Evolutionary conservation across 2,329 filamentous ascomycete species (phyloP).

Genomic region (Colletotrichum truncatum): DNA sequence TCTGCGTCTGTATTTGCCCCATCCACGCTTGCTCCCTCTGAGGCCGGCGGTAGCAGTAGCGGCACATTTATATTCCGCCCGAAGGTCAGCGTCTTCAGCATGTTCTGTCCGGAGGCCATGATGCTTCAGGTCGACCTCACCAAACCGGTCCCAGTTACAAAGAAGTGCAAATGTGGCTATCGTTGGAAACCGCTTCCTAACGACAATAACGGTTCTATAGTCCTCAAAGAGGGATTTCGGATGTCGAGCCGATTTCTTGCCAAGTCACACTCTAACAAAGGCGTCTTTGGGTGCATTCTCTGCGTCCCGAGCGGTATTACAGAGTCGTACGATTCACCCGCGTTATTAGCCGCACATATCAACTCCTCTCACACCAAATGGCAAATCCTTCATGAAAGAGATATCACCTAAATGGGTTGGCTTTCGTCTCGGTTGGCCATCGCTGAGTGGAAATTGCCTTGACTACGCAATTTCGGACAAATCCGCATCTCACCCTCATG

Average conservation of each 20-base stretch:
- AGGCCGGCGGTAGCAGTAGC: conserved; percentile 2
- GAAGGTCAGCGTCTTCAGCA: conserved; percentile 49
- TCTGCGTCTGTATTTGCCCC: conserved; percentile 31
- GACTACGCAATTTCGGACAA: too few relatives aligned
- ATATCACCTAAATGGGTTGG: conserved; percentile 1
- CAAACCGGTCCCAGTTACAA: conserved; percentile 38
- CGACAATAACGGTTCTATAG: conserved; percentile 31
- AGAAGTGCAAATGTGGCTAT: conserved; percentile 46
- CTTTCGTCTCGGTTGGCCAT: background rate
- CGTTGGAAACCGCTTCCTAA: conserved; percentile 36
- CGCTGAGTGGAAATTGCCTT: too few relatives aligned
- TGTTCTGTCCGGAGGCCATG: conserved; percentile 51
- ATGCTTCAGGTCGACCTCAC: conserved; percentile 47
- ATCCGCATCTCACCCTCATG: too few relatives aligned
- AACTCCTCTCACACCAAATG: conserved; percentile 49
- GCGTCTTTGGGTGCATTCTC: conserved; percentile 48
- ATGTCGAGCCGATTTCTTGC: conserved; percentile 49
- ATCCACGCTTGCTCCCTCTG: conserved; percentile 26
- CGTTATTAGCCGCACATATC: conserved; percentile 45
- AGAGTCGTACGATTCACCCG: conserved; percentile 42
- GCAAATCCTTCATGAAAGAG: conserved; percentile 50
- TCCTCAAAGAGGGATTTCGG: conserved; percentile 48
- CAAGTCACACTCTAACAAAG: conserved; percentile 47
- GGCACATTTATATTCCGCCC: conserved; percentile 33
- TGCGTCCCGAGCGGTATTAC: conserved; percentile 48